These are phyloP conservation scores for Polyporus tsugae DNA, from an alignment of 1,284 basidiomycete genomes.

Conservation along the genomic window DNA sequence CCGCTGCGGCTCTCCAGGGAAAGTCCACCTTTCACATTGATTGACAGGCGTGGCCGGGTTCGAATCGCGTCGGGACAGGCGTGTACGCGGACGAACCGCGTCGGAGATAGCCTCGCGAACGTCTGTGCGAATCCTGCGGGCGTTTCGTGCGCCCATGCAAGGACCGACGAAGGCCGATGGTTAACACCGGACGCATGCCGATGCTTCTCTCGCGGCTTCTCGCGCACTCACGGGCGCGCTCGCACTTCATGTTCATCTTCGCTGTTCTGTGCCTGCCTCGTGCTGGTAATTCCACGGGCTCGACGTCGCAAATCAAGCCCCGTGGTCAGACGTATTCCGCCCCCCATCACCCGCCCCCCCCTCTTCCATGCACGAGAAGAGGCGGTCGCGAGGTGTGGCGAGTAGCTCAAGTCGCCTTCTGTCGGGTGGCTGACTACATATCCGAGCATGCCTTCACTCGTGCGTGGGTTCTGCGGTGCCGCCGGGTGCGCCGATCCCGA, in stretches of 20 bases:
- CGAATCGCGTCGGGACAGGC: conserved; percentile 12
- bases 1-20: neutral
- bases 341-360: neutral
- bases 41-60: conserved; percentile 8
- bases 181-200: conserved; percentile 15
- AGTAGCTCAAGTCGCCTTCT: neutral
- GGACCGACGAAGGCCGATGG: conserved; percentile 14
- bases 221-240: neutral
- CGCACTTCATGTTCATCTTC: neutral
- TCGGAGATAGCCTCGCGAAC: conserved; percentile 15
- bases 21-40: conserved; percentile 9
- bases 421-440: no score
- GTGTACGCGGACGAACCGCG: conserved; percentile 6
- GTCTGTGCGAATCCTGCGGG: neutral
- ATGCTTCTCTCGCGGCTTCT: conserved; percentile 7
- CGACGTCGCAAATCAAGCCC: neutral
- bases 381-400: neutral
- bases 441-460: neutral
- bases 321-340: neutral
- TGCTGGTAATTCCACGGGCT: neutral
- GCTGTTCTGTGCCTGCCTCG: conserved; percentile 10
- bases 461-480: conserved; percentile 5
- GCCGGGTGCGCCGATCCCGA: neutral
- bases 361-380: conserved; percentile 1
- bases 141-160: neutral